phyloP scores from a whole-genome alignment of 495 filamentous ascomycete genomes.

The Aspergillus sclerotioniger region DNA sequence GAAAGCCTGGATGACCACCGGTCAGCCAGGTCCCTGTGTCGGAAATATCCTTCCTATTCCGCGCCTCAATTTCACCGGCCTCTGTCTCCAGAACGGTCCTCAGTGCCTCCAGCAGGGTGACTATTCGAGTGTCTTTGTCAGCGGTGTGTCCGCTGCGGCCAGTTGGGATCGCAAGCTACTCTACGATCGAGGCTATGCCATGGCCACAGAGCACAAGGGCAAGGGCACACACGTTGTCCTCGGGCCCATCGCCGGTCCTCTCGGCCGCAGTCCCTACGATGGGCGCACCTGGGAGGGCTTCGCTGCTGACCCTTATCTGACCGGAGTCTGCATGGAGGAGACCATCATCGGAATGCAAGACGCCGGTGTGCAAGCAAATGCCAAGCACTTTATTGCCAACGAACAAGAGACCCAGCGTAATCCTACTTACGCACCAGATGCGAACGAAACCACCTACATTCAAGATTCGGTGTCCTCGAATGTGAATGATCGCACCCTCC shows the following conservation, averaged over 20 bases:
- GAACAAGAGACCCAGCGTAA: slow-evolving; percentile 50
- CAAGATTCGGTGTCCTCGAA: slow-evolving; percentile 60
- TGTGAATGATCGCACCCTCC: slow-evolving; percentile 68
- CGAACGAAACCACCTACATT: slow-evolving; percentile 71
- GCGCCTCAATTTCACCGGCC: slow-evolving; percentile 40
- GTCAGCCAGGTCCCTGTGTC: slow-evolving; percentile 68
- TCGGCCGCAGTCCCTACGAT: slow-evolving; percentile 49
- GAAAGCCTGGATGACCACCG: slow-evolving; percentile 83
- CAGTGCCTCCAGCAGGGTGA: slow-evolving; percentile 48
- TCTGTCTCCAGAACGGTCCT: slow-evolving; percentile 58
- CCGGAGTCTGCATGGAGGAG: slow-evolving; percentile 52
- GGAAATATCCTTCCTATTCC: slow-evolving; percentile 62
- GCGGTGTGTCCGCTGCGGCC: slow-evolving; percentile 60
- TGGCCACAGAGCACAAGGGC: slow-evolving; percentile 51
- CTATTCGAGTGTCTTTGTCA: slow-evolving; percentile 53
- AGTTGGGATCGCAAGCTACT: slow-evolving; percentile 67
- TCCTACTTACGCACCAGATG: slow-evolving; percentile 44
- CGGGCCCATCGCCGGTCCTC: slow-evolving; percentile 51
- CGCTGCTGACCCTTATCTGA: slow-evolving; percentile 62
- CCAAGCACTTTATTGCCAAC: slow-evolving; percentile 61
- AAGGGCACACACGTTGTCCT: slow-evolving; percentile 55
- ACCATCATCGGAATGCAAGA: slow-evolving; percentile 56
- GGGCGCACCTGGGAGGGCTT: slow-evolving; percentile 77
- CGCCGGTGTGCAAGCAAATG: slow-evolving; percentile 56
- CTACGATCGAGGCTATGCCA: slow-evolving; percentile 63